These are phyloP conservation scores for Fusarium aywerte DNA, from an alignment of 2,329 filamentous ascomycete species.

Conservation along the genomic window DNA sequence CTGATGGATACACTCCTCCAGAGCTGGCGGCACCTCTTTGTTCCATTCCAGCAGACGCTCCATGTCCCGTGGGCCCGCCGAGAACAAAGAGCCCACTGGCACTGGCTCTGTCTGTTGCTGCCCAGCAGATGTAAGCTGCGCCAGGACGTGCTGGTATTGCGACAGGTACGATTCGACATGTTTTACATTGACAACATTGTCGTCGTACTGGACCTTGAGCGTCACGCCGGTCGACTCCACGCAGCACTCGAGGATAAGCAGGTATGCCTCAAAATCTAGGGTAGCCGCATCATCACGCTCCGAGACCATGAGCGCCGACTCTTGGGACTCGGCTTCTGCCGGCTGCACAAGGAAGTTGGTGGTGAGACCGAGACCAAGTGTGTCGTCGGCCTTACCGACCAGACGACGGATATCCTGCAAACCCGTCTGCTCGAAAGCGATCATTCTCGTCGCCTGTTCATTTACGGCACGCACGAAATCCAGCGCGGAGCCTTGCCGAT, in stretches of 20 bases:
- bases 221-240: conserved; percentile 10
- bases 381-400: not conserved
- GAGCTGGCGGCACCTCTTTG: conserved; percentile 1
- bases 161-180: not conserved
- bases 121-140: conserved; percentile 6
- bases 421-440: conserved; percentile 9
- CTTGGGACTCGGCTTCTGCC: not conserved
- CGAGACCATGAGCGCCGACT: not conserved
- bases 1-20: conserved; percentile 2
- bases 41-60: conserved; percentile 10
- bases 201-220: conserved; percentile 11
- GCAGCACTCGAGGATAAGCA: conserved; percentile 9
- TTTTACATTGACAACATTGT: conserved; percentile 6
- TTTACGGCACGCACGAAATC: not conserved
- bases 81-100: conserved; percentile 6
- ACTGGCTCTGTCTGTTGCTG: not conserved
- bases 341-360: conserved; percentile 6
- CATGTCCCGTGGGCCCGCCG: conserved; percentile 4
- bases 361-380: not conserved
- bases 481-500: not conserved
- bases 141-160: conserved; percentile 6
- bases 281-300: not conserved
- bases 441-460: conserved; percentile 3
- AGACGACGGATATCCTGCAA: conserved; percentile 1
- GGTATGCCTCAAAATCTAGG: conserved; percentile 2